phyloP scores from a whole-genome alignment of 305 asterid species.

The Solanum hybrid region DNA sequence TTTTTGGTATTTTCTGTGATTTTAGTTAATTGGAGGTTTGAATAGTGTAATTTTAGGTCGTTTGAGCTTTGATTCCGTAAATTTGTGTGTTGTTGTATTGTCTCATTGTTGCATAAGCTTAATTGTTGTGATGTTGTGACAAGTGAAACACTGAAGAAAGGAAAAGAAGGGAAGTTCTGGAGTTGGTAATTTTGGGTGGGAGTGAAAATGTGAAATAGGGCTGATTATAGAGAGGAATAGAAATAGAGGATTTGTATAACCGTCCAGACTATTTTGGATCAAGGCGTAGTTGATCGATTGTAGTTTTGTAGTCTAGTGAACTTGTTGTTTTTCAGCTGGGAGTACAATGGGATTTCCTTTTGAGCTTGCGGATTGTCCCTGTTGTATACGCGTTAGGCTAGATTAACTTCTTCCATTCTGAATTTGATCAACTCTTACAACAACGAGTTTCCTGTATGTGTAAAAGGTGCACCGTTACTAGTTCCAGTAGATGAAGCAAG shows the following conservation, averaged over 20 bases:
- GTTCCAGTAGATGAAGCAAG: background rate
- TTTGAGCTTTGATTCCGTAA: background rate
- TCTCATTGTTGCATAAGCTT: background rate
- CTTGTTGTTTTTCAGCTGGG: background rate
- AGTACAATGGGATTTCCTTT: background rate
- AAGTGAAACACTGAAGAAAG: background rate
- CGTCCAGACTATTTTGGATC: background rate
- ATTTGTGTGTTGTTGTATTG: background rate
- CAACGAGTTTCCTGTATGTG: background rate
- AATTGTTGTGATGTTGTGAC: background rate
- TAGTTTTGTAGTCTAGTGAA: background rate
- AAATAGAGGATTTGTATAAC: background rate
- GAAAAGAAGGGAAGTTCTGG: background rate
- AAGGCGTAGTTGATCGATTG: background rate
- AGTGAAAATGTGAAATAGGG: background rate
- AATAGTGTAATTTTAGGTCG: background rate
- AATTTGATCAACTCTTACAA: background rate
- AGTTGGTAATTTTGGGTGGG: background rate
- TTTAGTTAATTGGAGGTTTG: background rate
- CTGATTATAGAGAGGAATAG: background rate
- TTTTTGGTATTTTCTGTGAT: background rate
- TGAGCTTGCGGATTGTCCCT: background rate
- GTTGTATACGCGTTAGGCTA: background rate
- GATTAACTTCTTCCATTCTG: background rate
- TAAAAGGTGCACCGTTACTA: background rate